Percentiles rank a stretch among this genome's conserved stretches.
Conservation (phyloP, 495 filamentous ascomycete species). For the Aspergillus carlsbadensis region DNA sequence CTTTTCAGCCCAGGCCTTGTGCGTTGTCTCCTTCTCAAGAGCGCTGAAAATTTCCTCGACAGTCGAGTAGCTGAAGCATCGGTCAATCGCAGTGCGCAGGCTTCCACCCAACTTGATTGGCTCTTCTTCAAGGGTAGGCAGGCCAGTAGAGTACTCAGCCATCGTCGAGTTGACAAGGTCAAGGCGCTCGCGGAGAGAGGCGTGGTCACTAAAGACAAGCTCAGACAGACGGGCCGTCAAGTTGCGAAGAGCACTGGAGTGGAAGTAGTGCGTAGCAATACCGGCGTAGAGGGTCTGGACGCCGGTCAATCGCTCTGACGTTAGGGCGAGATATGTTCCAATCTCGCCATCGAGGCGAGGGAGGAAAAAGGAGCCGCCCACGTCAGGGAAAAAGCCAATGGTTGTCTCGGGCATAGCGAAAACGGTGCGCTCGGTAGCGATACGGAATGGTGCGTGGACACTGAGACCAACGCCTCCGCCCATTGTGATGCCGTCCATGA, state of each 20-base stretch:
- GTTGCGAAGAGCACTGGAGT: conserved; percentile 77
- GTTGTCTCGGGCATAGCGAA: conserved; percentile 99
- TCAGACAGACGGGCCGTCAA: conserved; percentile 86
- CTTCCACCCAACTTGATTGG: conserved; percentile 61
- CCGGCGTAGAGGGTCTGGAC: conserved; percentile 79
- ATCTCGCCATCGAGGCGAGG: conserved; percentile 78
- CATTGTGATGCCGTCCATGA: conserved; percentile 99
- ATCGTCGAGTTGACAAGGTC: conserved; percentile 79
- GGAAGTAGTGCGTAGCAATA: conserved; percentile 89
- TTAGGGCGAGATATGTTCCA: conserved; percentile 90
- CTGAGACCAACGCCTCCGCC: conserved; percentile 93
- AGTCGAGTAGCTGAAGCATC: conserved; percentile 67
- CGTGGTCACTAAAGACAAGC: conserved; percentile 78
- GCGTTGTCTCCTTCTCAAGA: conserved; percentile 56
- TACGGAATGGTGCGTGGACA: conserved; percentile 91
- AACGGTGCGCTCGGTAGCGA: conserved; percentile 90
- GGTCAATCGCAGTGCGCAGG: conserved; percentile 76
- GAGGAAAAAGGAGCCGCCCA: conserved; percentile 93
- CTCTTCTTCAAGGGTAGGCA: conserved; percentile 64
- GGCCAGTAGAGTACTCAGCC: conserved; percentile 82
- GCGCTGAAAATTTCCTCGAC: conserved; percentile 69
- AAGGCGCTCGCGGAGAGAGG: conserved; percentile 57
- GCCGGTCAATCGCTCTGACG: conserved; percentile 75
- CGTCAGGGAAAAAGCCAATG: conserved; percentile 98
- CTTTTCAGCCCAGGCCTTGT: conserved; percentile 68